Percentiles rank a stretch among this genome's conserved stretches.
These are phyloP conservation scores for Trichoderma atrobrunneum DNA, from an alignment of 2,329 filamentous ascomycete genomes.

Conservation along the genomic window DNA sequence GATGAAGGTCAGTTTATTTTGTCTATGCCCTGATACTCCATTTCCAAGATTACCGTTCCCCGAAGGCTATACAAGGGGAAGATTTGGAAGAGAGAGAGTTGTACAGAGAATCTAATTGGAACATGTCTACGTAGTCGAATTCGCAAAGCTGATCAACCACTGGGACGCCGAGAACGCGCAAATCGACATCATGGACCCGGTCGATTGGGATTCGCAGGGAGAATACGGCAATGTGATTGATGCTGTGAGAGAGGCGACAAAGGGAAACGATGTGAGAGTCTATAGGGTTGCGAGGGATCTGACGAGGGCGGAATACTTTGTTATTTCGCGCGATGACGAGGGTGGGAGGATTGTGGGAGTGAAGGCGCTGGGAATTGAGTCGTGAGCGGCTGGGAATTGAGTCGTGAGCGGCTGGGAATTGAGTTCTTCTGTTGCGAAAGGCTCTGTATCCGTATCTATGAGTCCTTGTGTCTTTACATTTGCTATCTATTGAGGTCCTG, in stretches of 20 bases:
- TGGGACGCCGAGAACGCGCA: constrained; percentile 50
- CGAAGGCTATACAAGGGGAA: no score
- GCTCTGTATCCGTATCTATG: neutral
- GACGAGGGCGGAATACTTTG: constrained; percentile 73
- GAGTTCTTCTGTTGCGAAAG: no score
- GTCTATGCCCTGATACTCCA: neutral
- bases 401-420: constrained; percentile 25
- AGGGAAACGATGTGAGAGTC: constrained; percentile 68
- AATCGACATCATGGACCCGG: constrained; percentile 63
- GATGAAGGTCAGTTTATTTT: constrained; percentile 53
- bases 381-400: constrained; percentile 51
- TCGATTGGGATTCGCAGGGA: constrained; percentile 70
- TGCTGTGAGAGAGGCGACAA: constrained; percentile 62
- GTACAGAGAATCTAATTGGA: neutral
- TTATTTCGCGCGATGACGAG: constrained; percentile 59
- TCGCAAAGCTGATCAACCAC: constrained; percentile 65
- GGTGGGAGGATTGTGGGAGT: constrained; percentile 68
- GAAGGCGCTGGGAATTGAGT: constrained; percentile 75
- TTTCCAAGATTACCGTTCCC: neutral
- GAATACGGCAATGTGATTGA: constrained; percentile 68
- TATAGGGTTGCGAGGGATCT: constrained; percentile 65
- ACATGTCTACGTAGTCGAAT: constrained; percentile 53
- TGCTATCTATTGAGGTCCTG: neutral
- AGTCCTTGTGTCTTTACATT: neutral
- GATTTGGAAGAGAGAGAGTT: neutral